Evolutionary conservation across 2,329 filamentous ascomycete species (phyloP).

Genomic region (Fusarium verrucosum): DNA sequence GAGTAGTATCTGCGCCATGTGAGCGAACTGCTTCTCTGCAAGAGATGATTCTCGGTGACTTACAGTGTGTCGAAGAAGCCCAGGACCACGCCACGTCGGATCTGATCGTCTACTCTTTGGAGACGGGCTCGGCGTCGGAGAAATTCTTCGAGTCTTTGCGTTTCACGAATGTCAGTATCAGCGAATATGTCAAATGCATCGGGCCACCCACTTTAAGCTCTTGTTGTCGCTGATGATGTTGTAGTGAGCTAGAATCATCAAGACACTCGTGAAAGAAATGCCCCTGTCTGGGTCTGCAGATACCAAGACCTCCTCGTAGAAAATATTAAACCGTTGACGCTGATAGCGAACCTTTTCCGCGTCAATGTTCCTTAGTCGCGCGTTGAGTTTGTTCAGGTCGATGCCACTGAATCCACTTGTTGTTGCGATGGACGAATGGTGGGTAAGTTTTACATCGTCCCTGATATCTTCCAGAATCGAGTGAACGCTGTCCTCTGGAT

Average conservation of each 20-base stretch:
- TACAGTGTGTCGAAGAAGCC: constrained; percentile 95
- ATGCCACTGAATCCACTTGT: constrained; percentile 66
- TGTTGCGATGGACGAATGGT: constrained; percentile 65
- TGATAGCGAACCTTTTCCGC: constrained; percentile 77
- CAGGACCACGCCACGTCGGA: constrained; percentile 86
- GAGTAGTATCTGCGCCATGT: constrained; percentile 73
- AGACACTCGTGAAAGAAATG: constrained; percentile 88
- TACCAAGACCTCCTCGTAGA: constrained; percentile 96
- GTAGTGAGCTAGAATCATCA: constrained; percentile 97
- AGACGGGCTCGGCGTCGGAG: constrained; percentile 87
- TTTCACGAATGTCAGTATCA: constrained; percentile 45
- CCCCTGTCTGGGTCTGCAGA: constrained; percentile 89
- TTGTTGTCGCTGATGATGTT: constrained; percentile 99
- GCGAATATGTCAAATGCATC: background rate
- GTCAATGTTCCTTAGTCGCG: constrained; percentile 77
- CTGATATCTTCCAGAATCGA: constrained; percentile 86
- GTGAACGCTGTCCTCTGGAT: constrained; percentile 87
- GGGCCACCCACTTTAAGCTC: constrained; percentile 74
- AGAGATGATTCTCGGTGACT: constrained; percentile 43
- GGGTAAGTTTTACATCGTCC: constrained; percentile 60
- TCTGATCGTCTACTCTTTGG: constrained; percentile 93
- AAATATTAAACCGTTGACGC: constrained; percentile 85
- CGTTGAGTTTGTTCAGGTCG: constrained; percentile 79
- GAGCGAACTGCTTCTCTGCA: background rate
- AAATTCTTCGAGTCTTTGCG: constrained; percentile 84